These are phyloP conservation scores for Salvia rosmarinus DNA, from an alignment of 257 asterid genomes.

Conservation along the genomic window DNA sequence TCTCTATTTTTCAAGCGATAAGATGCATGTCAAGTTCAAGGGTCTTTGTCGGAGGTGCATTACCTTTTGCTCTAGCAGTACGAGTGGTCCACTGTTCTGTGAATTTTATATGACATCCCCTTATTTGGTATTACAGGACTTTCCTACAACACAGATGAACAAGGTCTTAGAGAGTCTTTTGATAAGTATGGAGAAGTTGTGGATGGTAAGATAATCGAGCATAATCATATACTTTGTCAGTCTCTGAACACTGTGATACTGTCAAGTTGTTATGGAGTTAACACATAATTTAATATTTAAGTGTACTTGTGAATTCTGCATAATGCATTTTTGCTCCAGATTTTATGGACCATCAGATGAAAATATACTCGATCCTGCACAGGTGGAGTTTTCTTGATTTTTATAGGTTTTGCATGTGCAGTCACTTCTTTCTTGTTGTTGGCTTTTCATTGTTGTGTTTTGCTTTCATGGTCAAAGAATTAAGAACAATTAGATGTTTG, in stretches of 20 bases:
- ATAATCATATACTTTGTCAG: neutral
- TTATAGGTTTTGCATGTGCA: neutral
- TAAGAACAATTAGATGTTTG: neutral
- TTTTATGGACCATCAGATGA: neutral
- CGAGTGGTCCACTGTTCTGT: neutral
- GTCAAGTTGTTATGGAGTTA: neutral
- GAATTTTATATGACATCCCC: neutral
- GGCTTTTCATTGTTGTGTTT: neutral
- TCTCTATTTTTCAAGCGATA: slow-evolving; percentile 65
- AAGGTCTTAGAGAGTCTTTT: slow-evolving; percentile 62
- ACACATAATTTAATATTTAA: neutral
- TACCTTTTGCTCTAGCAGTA: slow-evolving; percentile 3
- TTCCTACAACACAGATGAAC: slow-evolving; percentile 63
- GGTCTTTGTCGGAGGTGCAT: slow-evolving; percentile 77
- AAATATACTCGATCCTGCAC: neutral
- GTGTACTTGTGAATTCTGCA: neutral
- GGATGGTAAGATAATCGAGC: slow-evolving; percentile 57
- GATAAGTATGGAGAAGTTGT: slow-evolving; percentile 71
- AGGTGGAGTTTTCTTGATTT: slow-evolving; percentile 4
- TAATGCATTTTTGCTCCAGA: neutral
- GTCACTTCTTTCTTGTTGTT: too few species aligned
- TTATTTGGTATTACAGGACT: slow-evolving; percentile 57
- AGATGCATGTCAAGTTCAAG: slow-evolving; percentile 86
- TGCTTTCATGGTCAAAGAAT: neutral
- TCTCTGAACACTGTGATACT: slow-evolving; percentile 6